Conservation (phyloP, 345 rosid genomes). For the Brassica juncea region DNA sequence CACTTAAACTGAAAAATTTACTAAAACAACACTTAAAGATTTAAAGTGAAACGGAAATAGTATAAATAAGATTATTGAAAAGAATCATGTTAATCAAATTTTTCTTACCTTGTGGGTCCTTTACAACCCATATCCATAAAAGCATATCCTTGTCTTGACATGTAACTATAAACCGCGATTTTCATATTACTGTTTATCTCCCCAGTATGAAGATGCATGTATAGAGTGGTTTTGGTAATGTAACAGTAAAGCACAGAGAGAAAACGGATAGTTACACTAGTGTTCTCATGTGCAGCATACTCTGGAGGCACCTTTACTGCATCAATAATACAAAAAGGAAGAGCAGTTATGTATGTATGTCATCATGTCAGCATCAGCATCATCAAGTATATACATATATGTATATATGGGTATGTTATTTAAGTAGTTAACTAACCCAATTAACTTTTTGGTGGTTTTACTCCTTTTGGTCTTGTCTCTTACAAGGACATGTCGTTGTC, state of each 20-base stretch:
- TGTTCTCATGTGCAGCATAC: constrained; percentile 22
- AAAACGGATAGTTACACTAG: constrained; percentile 38
- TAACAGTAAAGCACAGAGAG: constrained; percentile 37
- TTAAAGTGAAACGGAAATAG: no score
- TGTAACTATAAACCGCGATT: constrained; percentile 13
- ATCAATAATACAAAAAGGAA: constrained; percentile 38
- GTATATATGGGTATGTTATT: not conserved
- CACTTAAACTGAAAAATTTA: no score
- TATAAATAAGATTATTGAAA: no score
- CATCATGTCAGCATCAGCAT: constrained; percentile 25
- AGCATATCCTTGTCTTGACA: constrained; percentile 33
- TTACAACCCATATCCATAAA: constrained; percentile 22
- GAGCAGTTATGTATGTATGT: constrained; percentile 20
- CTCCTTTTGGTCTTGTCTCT: constrained; percentile 42
- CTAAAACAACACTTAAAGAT: no score
- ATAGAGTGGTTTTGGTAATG: not conserved
- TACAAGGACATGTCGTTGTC: constrained; percentile 42
- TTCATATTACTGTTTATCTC: not conserved
- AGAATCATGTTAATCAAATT: not conserved
- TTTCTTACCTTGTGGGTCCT: constrained; percentile 13
- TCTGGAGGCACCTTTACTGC: constrained; percentile 32
- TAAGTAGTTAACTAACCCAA: not conserved
- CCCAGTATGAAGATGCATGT: not conserved
- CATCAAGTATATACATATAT: not conserved
- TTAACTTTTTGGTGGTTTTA: constrained; percentile 29